A percentile compares a stretch with the other conserved stretches of the same genome.
phyloP scores from a whole-genome alignment of 2,329 filamentous ascomycete species.

The Albophoma yamanashiensis region DNA sequence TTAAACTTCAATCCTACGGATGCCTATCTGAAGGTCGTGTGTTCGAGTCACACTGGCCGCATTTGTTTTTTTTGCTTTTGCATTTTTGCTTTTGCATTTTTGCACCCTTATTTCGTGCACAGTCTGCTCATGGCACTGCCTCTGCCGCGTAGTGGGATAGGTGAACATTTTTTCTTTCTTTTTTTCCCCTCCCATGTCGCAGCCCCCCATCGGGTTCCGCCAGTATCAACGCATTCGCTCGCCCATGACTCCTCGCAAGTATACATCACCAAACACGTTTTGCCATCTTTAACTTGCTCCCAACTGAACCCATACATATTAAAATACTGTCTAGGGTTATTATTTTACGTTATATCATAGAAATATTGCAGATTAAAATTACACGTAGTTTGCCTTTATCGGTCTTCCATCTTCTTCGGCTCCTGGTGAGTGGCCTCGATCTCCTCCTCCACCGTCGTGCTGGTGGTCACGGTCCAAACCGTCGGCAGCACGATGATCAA shows the following conservation, averaged over 20 bases:
- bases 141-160: too few relatives aligned
- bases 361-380: background rate
- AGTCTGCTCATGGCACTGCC: background rate
- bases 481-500: constrained; percentile 30
- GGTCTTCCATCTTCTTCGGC: background rate
- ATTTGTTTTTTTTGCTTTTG: constrained; percentile 7
- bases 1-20: constrained; percentile 15
- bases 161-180: too few relatives aligned
- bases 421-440: constrained; percentile 1
- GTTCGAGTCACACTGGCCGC: constrained; percentile 18
- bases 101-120: background rate
- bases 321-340: too few relatives aligned
- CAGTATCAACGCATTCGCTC: too few relatives aligned
- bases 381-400: background rate
- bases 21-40: constrained; percentile 17
- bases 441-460: constrained; percentile 14
- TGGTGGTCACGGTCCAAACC: constrained; percentile 24
- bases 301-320: too few relatives aligned
- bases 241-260: too few relatives aligned
- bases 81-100: background rate
- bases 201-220: too few relatives aligned
- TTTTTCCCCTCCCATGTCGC: too few relatives aligned
- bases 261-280: too few relatives aligned
- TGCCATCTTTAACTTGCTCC: too few relatives aligned
- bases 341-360: background rate